phyloP scores from a whole-genome alignment of 83 land plant species.

The Diphasiastrum complanatum region DNA sequence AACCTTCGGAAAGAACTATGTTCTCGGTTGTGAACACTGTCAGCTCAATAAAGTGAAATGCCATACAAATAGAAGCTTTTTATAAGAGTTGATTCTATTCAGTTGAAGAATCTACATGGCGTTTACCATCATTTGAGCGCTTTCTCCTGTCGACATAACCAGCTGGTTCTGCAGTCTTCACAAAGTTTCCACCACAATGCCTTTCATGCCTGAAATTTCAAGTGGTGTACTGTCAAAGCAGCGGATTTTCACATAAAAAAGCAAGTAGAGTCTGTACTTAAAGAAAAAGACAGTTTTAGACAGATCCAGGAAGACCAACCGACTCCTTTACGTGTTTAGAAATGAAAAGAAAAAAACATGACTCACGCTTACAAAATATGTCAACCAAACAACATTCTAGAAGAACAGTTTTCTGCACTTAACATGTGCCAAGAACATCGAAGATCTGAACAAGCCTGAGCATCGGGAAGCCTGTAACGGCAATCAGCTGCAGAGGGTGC shows the following conservation, averaged over 20 bases:
- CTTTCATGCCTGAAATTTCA: conserved; percentile 13
- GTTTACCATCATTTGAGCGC: no score
- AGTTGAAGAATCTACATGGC: no score
- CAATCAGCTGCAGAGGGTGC: conserved; percentile 41
- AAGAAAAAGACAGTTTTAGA: conserved; percentile 4
- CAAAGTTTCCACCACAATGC: conserved; percentile 16
- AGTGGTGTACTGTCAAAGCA: background rate
- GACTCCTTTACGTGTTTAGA: conserved; percentile 38
- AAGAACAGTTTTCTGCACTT: background rate
- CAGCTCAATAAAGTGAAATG: no score
- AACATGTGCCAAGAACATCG: conserved; percentile 42
- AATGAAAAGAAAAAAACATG: no score
- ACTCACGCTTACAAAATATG: conserved; percentile 44
- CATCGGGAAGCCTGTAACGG: background rate
- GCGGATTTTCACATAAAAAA: background rate
- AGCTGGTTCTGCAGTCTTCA: conserved; percentile 19
- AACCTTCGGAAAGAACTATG: no score
- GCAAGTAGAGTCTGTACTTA: background rate
- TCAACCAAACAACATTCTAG: conserved; percentile 8
- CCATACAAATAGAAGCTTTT: no score
- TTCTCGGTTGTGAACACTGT: no score
- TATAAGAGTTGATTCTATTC: no score
- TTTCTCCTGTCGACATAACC: conserved; percentile 14
- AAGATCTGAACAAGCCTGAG: conserved; percentile 16
- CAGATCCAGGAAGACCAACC: conserved; percentile 45